Base-by-base conservation (phyloP, 2,329 filamentous ascomycete genomes). In the Colletotrichum musicola region DNA sequence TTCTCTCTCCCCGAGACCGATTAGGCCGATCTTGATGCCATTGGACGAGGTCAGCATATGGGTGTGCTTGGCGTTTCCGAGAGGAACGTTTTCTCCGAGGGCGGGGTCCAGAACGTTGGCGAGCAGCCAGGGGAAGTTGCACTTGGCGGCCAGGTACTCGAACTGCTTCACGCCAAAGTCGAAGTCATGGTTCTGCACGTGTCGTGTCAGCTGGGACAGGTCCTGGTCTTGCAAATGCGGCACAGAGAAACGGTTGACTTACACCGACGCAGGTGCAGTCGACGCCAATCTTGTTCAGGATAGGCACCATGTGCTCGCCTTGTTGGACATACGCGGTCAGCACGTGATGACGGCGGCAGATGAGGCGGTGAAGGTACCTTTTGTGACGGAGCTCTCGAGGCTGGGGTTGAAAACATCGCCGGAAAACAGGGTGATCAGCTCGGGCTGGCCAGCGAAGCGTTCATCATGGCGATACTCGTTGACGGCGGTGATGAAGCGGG, bases 391-490 rank as follows among this genome's bases (percentile, higher is more conserved):
- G 74, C 92, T 95, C 80, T 97, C 94, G 67, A 97, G 82, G 74
- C 93, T 95, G 0, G 95, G 94, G 77, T 97, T 97, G 81, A 96
- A 98, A 10, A 92, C 94, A 85, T 97, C 95, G 44, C 94, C 94
- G 3, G 94, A 97, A 80, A 97, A 98, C 73, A 97, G 86, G 1
- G 93, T 95, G 58, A 97, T 76, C 4, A 94, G 81, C 46, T 87
- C 83, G 1, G 93, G 83, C 76, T 93, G 90, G 18, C 82, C 88
- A 56, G 84, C 77, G 76, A 88, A 96, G 57, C 83, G 83, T 49
- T 86, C 78, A 58, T 88, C 85, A 2, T 87, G 79, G 58, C 89
- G 89, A 76, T 97, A 97, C 77, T 95, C 86, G 68, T 93, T 90
- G 72, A 91, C 85, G 27, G 96, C 82, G 4, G 90, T 91, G 77